Evolutionary conservation across 495 filamentous ascomycete species (phyloP).

Genomic region (Trichoderma erinaceum): DNA sequence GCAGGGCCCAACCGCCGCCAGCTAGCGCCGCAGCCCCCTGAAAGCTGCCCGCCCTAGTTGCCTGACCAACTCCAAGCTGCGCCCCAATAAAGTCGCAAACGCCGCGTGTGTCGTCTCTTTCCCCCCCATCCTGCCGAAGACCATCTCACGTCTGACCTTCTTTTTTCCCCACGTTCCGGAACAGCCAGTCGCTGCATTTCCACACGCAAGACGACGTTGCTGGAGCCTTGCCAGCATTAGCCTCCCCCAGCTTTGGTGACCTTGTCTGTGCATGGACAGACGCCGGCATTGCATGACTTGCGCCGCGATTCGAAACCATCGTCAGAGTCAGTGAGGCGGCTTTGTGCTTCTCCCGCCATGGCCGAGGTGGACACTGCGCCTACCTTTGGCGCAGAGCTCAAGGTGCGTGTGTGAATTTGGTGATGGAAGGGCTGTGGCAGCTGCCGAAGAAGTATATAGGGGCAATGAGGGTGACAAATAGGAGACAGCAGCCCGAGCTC

Average conservation of each 20-base stretch:
- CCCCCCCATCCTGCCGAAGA: neutral
- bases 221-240: neutral
- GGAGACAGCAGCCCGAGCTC: neutral
- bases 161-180: neutral
- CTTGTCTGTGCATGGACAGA: neutral
- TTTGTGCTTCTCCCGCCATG: conserved; percentile 43
- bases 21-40: neutral
- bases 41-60: neutral
- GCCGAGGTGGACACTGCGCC: conserved; percentile 67
- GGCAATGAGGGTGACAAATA: neutral
- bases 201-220: neutral
- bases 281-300: conserved; percentile 4
- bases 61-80: conserved; percentile 11
- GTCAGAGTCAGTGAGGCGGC: neutral
- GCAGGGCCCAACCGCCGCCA: neutral
- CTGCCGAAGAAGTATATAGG: neutral
- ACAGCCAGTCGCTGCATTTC: neutral
- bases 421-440: neutral
- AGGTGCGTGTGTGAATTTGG: conserved; percentile 49
- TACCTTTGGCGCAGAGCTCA: conserved; percentile 83
- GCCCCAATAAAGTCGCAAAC: neutral
- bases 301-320: neutral
- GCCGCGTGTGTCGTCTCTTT: neutral
- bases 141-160: neutral
- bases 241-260: neutral